Percentiles rank a stretch among this genome's conserved stretches.
These are phyloP conservation scores for Austroboletus novae-zelandiae DNA, from an alignment of 1,284 basidiomycete genomes.

Conservation along the genomic window DNA sequence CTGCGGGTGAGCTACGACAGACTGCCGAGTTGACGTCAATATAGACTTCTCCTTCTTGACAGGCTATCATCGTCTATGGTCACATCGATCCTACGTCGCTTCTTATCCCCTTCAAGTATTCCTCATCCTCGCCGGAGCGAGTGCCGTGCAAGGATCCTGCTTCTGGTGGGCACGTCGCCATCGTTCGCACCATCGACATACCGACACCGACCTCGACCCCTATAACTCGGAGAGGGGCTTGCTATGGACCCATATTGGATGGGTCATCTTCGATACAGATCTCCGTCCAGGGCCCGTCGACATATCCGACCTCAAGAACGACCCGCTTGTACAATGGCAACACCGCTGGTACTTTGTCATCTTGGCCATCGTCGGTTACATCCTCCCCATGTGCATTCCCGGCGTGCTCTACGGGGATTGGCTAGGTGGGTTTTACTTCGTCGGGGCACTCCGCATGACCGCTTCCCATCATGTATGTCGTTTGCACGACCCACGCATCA, in stretches of 20 bases:
- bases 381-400: conserved; percentile 73
- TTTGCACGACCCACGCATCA: conserved; percentile 1
- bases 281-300: conserved; percentile 78
- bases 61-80: conserved; percentile 92
- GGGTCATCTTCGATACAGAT: conserved; percentile 85
- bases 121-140: conserved; percentile 76
- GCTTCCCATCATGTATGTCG: conserved; percentile 77
- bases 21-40: neutral
- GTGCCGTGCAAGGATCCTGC: conserved; percentile 87
- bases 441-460: conserved; percentile 64
- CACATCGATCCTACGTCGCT: conserved; percentile 87
- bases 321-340: conserved; percentile 80
- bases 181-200: conserved; percentile 87
- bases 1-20: conserved; percentile 47
- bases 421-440: conserved; percentile 80
- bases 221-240: conserved; percentile 84
- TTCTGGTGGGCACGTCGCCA: conserved; percentile 93
- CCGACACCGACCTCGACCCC: conserved; percentile 89
- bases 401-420: conserved; percentile 82
- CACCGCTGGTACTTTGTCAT: conserved; percentile 76
- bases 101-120: conserved; percentile 71
- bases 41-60: conserved; percentile 5
- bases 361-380: conserved; percentile 64
- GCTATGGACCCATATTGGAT: conserved; percentile 85
- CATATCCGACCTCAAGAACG: conserved; percentile 75